phyloP scores from a whole-genome alignment of 2,329 filamentous ascomycete genomes.

The Thielaviopsis populi region DNA sequence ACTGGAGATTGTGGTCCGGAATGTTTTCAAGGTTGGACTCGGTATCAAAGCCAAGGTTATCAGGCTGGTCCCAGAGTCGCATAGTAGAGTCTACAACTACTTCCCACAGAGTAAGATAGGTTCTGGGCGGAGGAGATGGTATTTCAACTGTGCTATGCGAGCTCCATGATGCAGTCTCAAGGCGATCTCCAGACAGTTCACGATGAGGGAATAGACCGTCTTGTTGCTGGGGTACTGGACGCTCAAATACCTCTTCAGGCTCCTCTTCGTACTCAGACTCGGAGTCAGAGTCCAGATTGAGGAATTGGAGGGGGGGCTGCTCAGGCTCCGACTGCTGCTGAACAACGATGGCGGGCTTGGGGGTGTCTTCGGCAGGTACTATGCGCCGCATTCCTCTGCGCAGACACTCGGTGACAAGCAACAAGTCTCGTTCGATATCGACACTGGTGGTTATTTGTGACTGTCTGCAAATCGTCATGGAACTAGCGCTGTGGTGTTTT shows the following conservation, averaged over 20 bases:
- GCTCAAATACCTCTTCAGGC: neutral
- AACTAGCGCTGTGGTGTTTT: neutral
- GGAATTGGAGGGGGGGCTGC: neutral
- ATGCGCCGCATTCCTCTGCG: constrained; percentile 10
- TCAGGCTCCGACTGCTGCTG: neutral
- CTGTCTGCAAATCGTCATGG: neutral
- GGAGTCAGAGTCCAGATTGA: neutral
- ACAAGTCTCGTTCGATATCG: constrained; percentile 13
- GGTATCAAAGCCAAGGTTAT: neutral
- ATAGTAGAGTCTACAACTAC: constrained; percentile 8
- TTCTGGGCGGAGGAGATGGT: neutral
- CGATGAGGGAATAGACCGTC: neutral
- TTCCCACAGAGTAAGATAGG: constrained; percentile 6
- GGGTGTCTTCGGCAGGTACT: neutral
- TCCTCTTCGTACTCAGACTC: neutral
- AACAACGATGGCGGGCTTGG: neutral
- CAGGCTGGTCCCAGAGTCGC: constrained; percentile 10
- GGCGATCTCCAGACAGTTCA: neutral
- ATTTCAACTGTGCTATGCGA: neutral
- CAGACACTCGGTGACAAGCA: constrained; percentile 9
- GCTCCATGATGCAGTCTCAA: neutral
- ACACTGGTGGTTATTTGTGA: neutral
- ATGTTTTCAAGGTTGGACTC: neutral
- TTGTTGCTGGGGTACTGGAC: neutral
- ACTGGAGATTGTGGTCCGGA: neutral